Conservation (phyloP, 805 yeast genomes). For the Metschnikowia drakensbergensis region DNA sequence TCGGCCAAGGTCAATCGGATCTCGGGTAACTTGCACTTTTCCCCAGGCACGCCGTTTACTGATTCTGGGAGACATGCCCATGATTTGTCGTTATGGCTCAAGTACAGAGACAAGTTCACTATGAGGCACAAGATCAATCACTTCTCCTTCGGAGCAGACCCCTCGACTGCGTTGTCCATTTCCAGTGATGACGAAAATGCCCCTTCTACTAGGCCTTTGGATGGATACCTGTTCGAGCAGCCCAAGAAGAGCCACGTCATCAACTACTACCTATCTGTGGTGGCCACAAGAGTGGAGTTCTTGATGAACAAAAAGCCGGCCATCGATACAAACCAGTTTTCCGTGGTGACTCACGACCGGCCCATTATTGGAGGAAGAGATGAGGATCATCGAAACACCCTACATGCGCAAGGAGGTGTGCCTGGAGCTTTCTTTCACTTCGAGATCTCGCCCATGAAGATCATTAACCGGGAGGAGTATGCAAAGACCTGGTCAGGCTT, state of each 20-base stretch:
- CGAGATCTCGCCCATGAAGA: slow-evolving; percentile 90
- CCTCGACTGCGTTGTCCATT: slow-evolving; percentile 29
- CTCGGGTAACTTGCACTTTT: slow-evolving; percentile 89
- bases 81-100: slow-evolving; percentile 70
- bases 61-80: slow-evolving; percentile 67
- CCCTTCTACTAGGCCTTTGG: slow-evolving; percentile 63
- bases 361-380: slow-evolving; percentile 85
- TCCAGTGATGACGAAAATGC: slow-evolving; percentile 20
- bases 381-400: slow-evolving; percentile 83
- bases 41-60: slow-evolving; percentile 82
- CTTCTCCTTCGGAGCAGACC: slow-evolving; percentile 74
- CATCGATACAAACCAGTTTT: slow-evolving; percentile 83
- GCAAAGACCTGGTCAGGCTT: slow-evolving; percentile 80
- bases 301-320: slow-evolving; percentile 43
- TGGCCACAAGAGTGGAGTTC: slow-evolving; percentile 80
- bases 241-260: slow-evolving; percentile 58
- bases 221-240: slow-evolving; percentile 41
- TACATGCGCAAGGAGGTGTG: slow-evolving; percentile 78
- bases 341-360: slow-evolving; percentile 83
- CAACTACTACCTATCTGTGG: slow-evolving; percentile 83
- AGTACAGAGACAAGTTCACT: slow-evolving; percentile 54
- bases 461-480: slow-evolving; percentile 75
- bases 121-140: slow-evolving; percentile 78
- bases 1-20: slow-evolving; percentile 76
- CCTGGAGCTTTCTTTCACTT: slow-evolving; percentile 87